phyloP scores from a whole-genome alignment of 306 rosid genomes.

The Gleditsia sinensis region DNA sequence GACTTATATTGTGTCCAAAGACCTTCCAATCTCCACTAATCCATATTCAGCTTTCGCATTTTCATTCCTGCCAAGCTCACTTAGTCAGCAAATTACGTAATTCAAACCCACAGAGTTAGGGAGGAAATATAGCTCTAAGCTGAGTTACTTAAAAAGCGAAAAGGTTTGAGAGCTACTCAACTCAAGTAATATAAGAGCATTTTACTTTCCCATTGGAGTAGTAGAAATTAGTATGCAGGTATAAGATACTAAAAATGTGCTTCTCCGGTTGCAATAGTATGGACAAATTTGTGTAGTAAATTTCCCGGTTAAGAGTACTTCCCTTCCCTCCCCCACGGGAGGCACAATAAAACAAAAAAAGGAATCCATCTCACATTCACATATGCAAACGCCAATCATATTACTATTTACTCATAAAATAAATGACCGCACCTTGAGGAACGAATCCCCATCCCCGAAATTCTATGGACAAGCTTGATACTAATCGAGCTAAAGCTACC shows the following conservation, averaged over 20 bases:
- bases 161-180: background rate
- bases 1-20: background rate
- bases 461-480: slow-evolving; percentile 56
- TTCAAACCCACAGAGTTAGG: background rate
- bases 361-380: background rate
- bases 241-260: no score
- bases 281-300: no score
- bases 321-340: no score
- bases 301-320: no score
- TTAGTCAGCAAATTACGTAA: background rate
- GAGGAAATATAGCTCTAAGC: background rate
- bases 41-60: background rate
- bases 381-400: background rate
- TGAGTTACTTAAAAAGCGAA: background rate
- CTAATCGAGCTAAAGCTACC: slow-evolving; percentile 61
- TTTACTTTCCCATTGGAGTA: background rate
- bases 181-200: background rate
- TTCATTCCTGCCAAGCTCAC: background rate
- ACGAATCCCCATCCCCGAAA: slow-evolving; percentile 65
- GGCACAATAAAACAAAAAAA: no score
- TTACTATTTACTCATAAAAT: background rate
- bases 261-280: no score
- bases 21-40: background rate
- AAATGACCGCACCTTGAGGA: slow-evolving; percentile 60
- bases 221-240: background rate